phyloP scores from a whole-genome alignment of 1,284 basidiomycete species.

The Flammula alnicola region DNA sequence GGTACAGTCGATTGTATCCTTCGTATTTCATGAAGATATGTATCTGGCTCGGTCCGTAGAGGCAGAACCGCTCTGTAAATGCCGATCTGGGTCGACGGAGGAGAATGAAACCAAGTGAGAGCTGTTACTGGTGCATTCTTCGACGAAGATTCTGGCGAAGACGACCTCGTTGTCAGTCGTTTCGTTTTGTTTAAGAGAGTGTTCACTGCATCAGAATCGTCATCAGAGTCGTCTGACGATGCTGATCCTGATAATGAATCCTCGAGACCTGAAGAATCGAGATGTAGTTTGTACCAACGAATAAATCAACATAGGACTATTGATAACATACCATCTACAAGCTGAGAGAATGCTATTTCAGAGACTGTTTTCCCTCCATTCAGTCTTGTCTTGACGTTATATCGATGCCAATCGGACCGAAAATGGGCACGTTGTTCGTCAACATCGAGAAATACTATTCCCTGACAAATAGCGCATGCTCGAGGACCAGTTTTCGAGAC shows the following conservation, averaged over 20 bases:
- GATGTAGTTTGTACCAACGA: neutral
- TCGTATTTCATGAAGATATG: conserved; percentile 64
- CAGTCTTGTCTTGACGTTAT: conserved; percentile 89
- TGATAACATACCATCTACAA: conserved; percentile 82
- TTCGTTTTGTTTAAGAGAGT: conserved; percentile 70
- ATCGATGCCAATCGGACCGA: conserved; percentile 96
- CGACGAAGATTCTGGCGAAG: conserved; percentile 46
- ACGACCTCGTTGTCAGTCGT: conserved; percentile 45
- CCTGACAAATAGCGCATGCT: conserved; percentile 81
- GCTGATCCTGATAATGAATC: conserved; percentile 91
- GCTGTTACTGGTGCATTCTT: conserved; percentile 68
- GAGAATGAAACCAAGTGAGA: conserved; percentile 88
- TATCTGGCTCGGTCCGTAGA: conserved; percentile 37
- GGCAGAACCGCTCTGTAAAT: conserved; percentile 81
- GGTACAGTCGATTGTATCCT: conserved; percentile 67
- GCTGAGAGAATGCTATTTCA: conserved; percentile 73
- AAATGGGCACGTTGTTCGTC: conserved; percentile 89
- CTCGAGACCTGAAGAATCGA: conserved; percentile 66
- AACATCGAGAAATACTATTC: conserved; percentile 72
- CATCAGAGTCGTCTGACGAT: conserved; percentile 63
- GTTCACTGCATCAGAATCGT: conserved; percentile 69
- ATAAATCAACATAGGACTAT: neutral
- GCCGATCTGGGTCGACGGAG: conserved; percentile 87
- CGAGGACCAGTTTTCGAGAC: conserved; percentile 46
- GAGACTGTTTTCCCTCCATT: conserved; percentile 63